Conservation (phyloP, 1,139 yeast genomes). For the Blastobotrys ciferrii region DNA sequence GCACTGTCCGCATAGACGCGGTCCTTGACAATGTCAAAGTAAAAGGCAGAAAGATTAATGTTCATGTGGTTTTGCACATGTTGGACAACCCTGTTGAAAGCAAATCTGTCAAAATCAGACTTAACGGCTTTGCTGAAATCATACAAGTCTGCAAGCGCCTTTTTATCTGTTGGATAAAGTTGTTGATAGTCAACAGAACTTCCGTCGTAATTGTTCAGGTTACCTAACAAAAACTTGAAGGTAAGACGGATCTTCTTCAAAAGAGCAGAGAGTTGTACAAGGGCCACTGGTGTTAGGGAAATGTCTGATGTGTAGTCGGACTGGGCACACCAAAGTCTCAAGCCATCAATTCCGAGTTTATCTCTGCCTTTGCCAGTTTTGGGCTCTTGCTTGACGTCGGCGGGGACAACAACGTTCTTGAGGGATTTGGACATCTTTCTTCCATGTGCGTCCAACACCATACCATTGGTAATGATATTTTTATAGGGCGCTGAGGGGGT, state of each 20-base stretch:
- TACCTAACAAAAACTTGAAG: constrained; percentile 77
- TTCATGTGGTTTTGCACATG: constrained; percentile 71
- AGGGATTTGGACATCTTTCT: constrained; percentile 91
- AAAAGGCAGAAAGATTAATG: constrained; percentile 71
- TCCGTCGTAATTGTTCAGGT: constrained; percentile 46
- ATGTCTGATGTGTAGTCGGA: constrained; percentile 83
- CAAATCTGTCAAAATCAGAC: constrained; percentile 52
- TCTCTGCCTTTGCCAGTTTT: constrained; percentile 55
- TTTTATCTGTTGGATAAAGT: constrained; percentile 61
- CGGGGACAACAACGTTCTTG: constrained; percentile 78
- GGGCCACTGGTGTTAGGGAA: constrained; percentile 66
- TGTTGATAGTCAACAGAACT: constrained; percentile 38
- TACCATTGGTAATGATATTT: constrained; percentile 86
- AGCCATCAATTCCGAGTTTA: constrained; percentile 85
- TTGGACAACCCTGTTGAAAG: constrained; percentile 65
- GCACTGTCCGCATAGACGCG: constrained; percentile 68
- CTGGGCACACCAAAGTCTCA: constrained; percentile 88
- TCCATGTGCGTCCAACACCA: constrained; percentile 80
- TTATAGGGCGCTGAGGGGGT: constrained; percentile 59
- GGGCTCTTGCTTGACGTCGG: constrained; percentile 43
- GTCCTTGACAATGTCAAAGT: constrained; percentile 86
- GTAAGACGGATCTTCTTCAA: constrained; percentile 81
- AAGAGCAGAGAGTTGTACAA: constrained; percentile 74
- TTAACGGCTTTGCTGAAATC: constrained; percentile 47
- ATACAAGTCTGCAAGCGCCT: constrained; percentile 55